Percentiles rank a stretch among this genome's conserved stretches.
These are phyloP conservation scores for Tricholoma hemisulphureum DNA, from an alignment of 768 basidiomycete species.

Conservation along the genomic window DNA sequence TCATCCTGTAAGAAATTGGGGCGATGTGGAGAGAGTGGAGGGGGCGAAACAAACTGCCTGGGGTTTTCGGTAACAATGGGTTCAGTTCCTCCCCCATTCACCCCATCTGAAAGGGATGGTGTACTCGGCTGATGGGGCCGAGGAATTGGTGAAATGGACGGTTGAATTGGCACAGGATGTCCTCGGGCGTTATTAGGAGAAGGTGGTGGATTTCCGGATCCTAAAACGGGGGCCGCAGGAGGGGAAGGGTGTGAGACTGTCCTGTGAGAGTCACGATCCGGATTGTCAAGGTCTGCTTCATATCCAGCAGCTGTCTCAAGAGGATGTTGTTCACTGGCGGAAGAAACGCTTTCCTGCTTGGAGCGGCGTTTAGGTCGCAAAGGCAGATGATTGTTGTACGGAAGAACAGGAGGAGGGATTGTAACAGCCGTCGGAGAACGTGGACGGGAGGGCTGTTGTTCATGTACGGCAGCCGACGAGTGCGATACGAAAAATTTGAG, in stretches of 20 bases:
- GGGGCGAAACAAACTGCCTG: constrained; percentile 30
- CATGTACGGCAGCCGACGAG: constrained; percentile 59
- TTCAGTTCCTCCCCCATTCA: background rate
- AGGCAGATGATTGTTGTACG: constrained; percentile 40
- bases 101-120: constrained; percentile 31
- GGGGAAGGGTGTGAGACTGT: constrained; percentile 42
- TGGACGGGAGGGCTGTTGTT: constrained; percentile 40
- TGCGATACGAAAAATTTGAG: constrained; percentile 84
- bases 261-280: constrained; percentile 47
- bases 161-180: constrained; percentile 30
- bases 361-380: constrained; percentile 53
- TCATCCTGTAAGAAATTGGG: constrained; percentile 41
- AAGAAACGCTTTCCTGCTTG: constrained; percentile 69
- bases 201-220: constrained; percentile 24
- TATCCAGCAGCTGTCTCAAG: constrained; percentile 59
- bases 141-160: constrained; percentile 37
- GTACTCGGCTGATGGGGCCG: constrained; percentile 29
- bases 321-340: constrained; percentile 57
- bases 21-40: constrained; percentile 46
- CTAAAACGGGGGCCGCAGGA: constrained; percentile 17
- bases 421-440: constrained; percentile 35
- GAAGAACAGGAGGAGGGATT: constrained; percentile 34
- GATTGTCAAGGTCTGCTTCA: constrained; percentile 68
- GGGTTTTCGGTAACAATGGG: background rate
- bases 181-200: constrained; percentile 42